Conservation (phyloP, 2,329 filamentous ascomycete genomes). For the Nemania sp. region DNA sequence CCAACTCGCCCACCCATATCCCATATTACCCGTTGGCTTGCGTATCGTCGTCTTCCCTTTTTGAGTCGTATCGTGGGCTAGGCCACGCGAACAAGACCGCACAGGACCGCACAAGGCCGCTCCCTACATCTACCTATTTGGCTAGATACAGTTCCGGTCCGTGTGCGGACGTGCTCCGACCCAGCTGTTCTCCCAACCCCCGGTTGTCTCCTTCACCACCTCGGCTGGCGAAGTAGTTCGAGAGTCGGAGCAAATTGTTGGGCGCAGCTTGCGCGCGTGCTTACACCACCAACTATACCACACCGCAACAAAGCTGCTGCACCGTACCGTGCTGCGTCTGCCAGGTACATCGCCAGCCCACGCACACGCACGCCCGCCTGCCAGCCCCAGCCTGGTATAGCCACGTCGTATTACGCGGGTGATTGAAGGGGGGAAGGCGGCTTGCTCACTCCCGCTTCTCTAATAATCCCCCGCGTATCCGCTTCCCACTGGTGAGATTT, state of each 20-base stretch:
- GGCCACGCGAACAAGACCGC: conserved; percentile 28
- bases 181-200: conserved; percentile 22
- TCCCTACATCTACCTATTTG: no score
- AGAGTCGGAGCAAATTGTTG: conserved; percentile 25
- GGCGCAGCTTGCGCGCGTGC: conserved; percentile 34
- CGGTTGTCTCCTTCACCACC: conserved; percentile 22
- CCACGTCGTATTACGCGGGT: conserved; percentile 38
- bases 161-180: conserved; percentile 25
- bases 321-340: conserved; percentile 26
- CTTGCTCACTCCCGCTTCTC: conserved; percentile 36
- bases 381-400: conserved; percentile 26
- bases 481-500: conserved; percentile 26
- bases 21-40: conserved; percentile 6
- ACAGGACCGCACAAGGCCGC: no score
- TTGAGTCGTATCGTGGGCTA: conserved; percentile 32
- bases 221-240: conserved; percentile 24
- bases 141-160: conserved; percentile 21
- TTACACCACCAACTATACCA: conserved; percentile 35
- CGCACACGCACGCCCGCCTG: conserved; percentile 10
- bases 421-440: conserved; percentile 33
- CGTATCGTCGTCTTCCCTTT: conserved; percentile 2
- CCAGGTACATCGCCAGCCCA: conserved; percentile 24
- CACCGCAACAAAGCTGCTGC: conserved; percentile 30
- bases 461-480: conserved; percentile 34
- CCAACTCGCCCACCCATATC: conserved; percentile 4